Evolutionary conservation across 2,329 filamentous ascomycete genomes (phyloP).

Genomic region (Aspergillus thermomutatus): DNA sequence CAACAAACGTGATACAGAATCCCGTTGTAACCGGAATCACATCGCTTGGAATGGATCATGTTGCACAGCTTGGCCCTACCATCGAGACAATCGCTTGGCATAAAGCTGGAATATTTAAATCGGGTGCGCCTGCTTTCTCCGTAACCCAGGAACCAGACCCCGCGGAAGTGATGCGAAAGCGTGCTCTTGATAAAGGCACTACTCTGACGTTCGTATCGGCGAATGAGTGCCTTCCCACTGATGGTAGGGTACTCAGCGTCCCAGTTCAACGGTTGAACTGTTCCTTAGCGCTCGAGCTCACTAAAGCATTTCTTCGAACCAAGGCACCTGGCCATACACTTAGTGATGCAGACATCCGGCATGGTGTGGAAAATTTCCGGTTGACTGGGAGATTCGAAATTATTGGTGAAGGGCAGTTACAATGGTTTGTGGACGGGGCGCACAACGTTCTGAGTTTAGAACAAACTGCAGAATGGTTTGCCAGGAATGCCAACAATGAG

Average conservation of each 20-base stretch:
- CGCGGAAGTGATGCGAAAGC: conserved; percentile 44
- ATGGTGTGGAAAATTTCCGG: conserved; percentile 23
- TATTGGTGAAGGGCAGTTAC: conserved; percentile 17
- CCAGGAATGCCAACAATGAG: conserved; percentile 10
- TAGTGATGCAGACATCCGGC: conserved; percentile 19
- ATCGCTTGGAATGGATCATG: conserved; percentile 67
- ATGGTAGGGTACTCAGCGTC: conserved; percentile 17
- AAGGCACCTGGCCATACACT: conserved; percentile 17
- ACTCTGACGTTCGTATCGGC: conserved; percentile 42
- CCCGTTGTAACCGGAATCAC: conserved; percentile 61
- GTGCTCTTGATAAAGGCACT: conserved; percentile 55
- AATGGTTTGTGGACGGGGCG: conserved; percentile 44
- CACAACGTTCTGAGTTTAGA: conserved; percentile 43
- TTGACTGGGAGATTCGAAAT: conserved; percentile 36
- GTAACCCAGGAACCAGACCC: conserved; percentile 51
- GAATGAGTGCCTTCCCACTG: conserved; percentile 12
- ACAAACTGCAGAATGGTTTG: conserved; percentile 39
- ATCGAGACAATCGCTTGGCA: conserved; percentile 69
- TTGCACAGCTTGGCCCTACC: conserved; percentile 59
- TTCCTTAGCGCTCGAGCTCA: conserved; percentile 28
- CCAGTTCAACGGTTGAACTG: conserved; percentile 32
- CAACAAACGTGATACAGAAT: conserved; percentile 62
- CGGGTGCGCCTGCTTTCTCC: conserved; percentile 56
- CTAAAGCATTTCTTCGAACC: conserved; percentile 20
- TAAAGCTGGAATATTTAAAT: conserved; percentile 69